Evolutionary conservation across 176 grass and related monocot genomes (phyloP), one percentile per base, ranked within the genome.

Genomic region (Lolium perenne): DNA sequence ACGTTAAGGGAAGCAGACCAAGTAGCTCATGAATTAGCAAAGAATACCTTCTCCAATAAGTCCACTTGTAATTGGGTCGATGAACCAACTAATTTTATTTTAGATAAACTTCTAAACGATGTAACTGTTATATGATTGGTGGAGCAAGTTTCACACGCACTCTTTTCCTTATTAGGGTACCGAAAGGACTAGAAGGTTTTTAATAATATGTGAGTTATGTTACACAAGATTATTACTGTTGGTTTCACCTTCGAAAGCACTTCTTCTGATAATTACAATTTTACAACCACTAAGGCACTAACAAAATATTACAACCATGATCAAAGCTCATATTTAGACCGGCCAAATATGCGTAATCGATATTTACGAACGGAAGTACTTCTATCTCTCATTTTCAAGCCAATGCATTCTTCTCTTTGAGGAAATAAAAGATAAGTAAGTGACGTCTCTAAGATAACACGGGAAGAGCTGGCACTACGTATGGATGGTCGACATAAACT

Each of bases 391-490:
- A 10, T 71, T n/a, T 71, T 45, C 67, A 71, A 70, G 17, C 67
- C 38, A 71, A 45, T 43, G 20, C 10, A 23, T 49, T 15, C 71
- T 49, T 74, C 71, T 74, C n/a, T 15, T 49, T 10, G 3, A 48
- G 48, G 72, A 75, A 75, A 75, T 13, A 25, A 49, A 75, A 7
- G 22, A 29, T 29, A 7, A 17, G n/a, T 4, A 74, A 51, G 14
- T 53, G 72, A 76, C 49, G 74, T 76, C 49, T 55, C 23, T 17
- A 20, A 18, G 74, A 55, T 76, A 76, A 55, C 74, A 55, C 49
- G 0, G 49, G 25, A 35, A 55, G 48, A 55, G 49, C 49, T 76
- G 16, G 49, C 74, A 76, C 4, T 55, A 76, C 74, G 25, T 76
- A 76, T 75, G 22, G 22, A 29, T 18, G 73, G 73, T 55, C 25